Base-by-base conservation (phyloP, 108 stramenopile genomes). In the Pseudonitzschia pungens region DNA sequence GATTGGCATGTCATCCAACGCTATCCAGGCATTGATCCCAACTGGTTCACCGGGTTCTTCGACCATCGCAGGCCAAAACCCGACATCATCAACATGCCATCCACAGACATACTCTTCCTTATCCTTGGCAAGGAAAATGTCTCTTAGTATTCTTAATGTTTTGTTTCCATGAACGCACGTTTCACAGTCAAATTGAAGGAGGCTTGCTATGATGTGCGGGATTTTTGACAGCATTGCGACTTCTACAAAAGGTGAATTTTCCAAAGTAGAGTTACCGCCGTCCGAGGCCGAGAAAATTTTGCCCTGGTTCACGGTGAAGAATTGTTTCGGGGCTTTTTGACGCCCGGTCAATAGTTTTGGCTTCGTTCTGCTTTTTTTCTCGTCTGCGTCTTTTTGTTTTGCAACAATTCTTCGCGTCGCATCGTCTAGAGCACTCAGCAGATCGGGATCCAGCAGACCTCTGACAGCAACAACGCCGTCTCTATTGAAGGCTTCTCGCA, bases 21-120 rank as follows among this genome's bases (percentile, higher is more conserved):
- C 87, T 73, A 93, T 73, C 92, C 92, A 93, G 14, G 89, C 54
- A 81, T 93, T 93, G 43, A 93, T 16, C 8, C 60, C 60, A 36
- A 62, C 29, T 10, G 60, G 60, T 40, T 62, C 79, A 5, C 92
- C 92, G 22, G 77, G 72, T 28, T 80, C 63, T 36, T 84, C 81
- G 8, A 83, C 80, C 15, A 70, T 73, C n/a, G 88, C 86, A 27
- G 92, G 92, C 92, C 92, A 93, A 74, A 93, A 93, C 67, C 92
- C 89, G 58, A 81, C 73, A 66, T 92, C 91, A 63, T 92, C 91
- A 8, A 89, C 89, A 72, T 92, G 91, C 87, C 87, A 92, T 10
- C 91, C 91, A 76, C 91, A 92, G 22, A 87, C 77, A 65, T 86
- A 93, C 22, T 77, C 68, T 64, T 85, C 87, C n/a, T 82, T 66